phyloP scores from a whole-genome alignment of 805 yeast genomes.

The Starmerella asiatica region DNA sequence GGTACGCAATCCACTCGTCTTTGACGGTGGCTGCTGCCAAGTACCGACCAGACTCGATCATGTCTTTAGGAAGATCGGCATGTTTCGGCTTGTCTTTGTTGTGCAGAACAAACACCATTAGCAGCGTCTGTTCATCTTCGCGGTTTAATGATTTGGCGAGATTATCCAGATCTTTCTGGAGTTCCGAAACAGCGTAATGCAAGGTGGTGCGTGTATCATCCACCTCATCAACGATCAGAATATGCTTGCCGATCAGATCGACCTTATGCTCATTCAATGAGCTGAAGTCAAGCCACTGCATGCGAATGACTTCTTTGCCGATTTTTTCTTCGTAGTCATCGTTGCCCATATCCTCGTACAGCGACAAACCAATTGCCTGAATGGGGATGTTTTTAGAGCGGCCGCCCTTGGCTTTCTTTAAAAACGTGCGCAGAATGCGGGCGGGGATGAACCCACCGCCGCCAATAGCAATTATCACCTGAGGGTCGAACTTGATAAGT shows the following conservation, averaged over 20 bases:
- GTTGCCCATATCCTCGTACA: conserved; percentile 67
- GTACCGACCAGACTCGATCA: conserved; percentile 53
- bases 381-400: conserved; percentile 71
- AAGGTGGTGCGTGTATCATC: conserved; percentile 86
- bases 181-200: conserved; percentile 68
- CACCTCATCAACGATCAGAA: conserved; percentile 77
- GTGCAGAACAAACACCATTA: conserved; percentile 69
- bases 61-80: conserved; percentile 52
- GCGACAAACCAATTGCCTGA: conserved; percentile 85
- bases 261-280: conserved; percentile 55
- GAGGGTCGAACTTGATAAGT: conserved; percentile 59
- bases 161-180: conserved; percentile 49
- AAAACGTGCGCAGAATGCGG: conserved; percentile 82
- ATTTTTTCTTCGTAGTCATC: conserved; percentile 39
- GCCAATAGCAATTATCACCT: conserved; percentile 82
- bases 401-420: conserved; percentile 40
- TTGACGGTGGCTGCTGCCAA: conserved; percentile 61
- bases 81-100: conserved; percentile 72
- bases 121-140: conserved; percentile 45
- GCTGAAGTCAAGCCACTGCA: conserved; percentile 83
- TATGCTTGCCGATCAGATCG: conserved; percentile 65
- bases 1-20: conserved; percentile 78
- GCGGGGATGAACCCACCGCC: conserved; percentile 99
- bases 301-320: conserved; percentile 71
- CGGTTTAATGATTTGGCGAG: conserved; percentile 51